Percentiles rank a stretch among this genome's conserved stretches.
phyloP scores from a whole-genome alignment of 352 stramenopile genomes.

The Phytopythium cucurbitacearum region DNA sequence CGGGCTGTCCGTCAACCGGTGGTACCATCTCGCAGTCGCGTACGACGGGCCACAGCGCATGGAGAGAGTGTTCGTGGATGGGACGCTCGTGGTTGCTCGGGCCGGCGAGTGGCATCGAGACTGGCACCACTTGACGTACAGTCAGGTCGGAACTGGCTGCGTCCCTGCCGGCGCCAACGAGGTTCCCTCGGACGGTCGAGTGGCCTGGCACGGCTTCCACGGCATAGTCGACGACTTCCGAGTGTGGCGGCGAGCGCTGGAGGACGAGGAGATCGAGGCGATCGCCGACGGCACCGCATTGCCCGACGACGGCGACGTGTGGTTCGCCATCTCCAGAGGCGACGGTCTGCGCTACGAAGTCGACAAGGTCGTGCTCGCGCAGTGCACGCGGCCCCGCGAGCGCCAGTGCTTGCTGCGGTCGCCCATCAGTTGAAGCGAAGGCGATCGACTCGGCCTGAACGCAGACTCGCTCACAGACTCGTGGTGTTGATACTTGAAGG shows the following conservation, averaged over 20 bases:
- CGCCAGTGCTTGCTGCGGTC: too few relatives aligned
- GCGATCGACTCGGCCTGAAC: too few relatives aligned
- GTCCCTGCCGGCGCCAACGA: conserved; percentile 16
- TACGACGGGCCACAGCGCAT: background rate
- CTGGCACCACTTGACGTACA: conserved; percentile 29
- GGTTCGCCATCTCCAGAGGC: too few relatives aligned
- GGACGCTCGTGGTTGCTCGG: conserved; percentile 14
- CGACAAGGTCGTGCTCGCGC: too few relatives aligned
- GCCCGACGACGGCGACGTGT: too few relatives aligned
- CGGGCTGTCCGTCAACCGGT: conserved; percentile 19
- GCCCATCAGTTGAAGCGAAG: too few relatives aligned
- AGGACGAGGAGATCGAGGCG: too few relatives aligned
- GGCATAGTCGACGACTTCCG: conserved; percentile 30
- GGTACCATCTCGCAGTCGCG: conserved; percentile 23
- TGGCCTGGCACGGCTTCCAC: conserved; percentile 42
- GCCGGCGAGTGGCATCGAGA: conserved; percentile 20
- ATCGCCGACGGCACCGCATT: too few relatives aligned
- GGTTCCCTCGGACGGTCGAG: conserved; percentile 17
- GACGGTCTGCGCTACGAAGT: too few relatives aligned
- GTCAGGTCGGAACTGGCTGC: conserved; percentile 38
- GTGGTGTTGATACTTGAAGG: too few relatives aligned
- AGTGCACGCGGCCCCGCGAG: too few relatives aligned
- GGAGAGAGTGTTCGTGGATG: conserved; percentile 31
- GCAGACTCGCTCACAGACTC: too few relatives aligned
- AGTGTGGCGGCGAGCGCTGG: conserved; percentile 8